These are phyloP conservation scores for Mimosa pudica DNA, from an alignment of 306 rosid genomes.

Conservation along the genomic window DNA sequence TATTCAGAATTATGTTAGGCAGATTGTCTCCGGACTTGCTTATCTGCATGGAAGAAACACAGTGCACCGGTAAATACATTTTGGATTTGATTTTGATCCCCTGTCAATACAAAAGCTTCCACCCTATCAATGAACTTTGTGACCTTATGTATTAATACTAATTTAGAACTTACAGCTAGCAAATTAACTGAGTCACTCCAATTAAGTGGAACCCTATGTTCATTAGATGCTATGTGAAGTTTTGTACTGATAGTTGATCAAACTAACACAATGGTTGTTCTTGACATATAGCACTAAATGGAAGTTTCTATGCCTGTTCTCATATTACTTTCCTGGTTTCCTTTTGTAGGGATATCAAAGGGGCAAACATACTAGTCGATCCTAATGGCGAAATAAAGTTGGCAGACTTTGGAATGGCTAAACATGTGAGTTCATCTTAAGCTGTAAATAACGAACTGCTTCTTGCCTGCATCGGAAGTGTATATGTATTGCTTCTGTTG, in stretches of 20 bases:
- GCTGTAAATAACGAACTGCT: constrained; percentile 39
- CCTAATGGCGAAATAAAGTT: constrained; percentile 95
- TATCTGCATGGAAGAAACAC: constrained; percentile 94
- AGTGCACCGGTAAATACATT: constrained; percentile 73
- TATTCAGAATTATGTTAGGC: constrained; percentile 88
- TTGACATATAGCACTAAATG: constrained; percentile 5
- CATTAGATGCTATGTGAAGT: not conserved
- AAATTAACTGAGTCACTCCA: not conserved
- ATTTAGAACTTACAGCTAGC: not conserved
- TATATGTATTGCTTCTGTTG: constrained; percentile 33
- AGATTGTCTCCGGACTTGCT: constrained; percentile 92
- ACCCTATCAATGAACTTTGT: not conserved
- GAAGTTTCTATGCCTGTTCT: constrained; percentile 13
- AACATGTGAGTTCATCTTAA: constrained; percentile 61
- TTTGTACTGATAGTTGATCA: not conserved
- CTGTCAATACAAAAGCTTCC: not conserved
- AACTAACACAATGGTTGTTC: constrained; percentile 4
- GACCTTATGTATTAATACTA: not conserved
- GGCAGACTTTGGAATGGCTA: constrained; percentile 99
- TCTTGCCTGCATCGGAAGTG: constrained; percentile 30
- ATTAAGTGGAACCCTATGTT: not conserved
- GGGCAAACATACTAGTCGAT: constrained; percentile 96
- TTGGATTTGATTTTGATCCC: not conserved
- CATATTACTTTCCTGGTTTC: constrained; percentile 23
- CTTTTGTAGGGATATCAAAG: constrained; percentile 90